Evolutionary conservation across 129 eudicot genomes (phyloP), one percentile per base, ranked within the genome.

Genomic region (Glebionis coronaria): DNA sequence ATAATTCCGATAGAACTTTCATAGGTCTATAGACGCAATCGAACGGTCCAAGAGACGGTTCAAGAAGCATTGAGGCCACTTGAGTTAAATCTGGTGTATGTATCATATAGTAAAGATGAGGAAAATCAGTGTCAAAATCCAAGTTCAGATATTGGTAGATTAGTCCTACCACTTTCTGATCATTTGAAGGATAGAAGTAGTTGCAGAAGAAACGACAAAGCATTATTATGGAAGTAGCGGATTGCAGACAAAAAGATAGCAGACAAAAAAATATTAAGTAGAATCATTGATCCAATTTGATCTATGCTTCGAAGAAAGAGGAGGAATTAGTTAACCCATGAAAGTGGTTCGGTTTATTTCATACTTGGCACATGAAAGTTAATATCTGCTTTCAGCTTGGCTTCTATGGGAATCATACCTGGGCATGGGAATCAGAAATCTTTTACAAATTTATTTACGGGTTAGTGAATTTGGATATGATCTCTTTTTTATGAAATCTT

Each of bases 221-320:
- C 96, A 93, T 50, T 91, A 91, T 62, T 91, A 84, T 79, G 77
- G 77, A 82, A 79, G 81, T 86, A 93, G 74, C 57, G 98, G 98
- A 55, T 65, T 93, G 82, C 98, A 88, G 63, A 81, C 97, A 9
- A 83, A 77, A 63, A 76, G 85, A 76, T 87, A 79, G 31, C 59
- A 18, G 42, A 58, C 35, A n/a, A n/a, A n/a, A n/a, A n/a, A n/a
- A n/a, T 27, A 29, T 2, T 27, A 63, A 52, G 2, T 52, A 29
- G 54, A 38, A 50, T 72, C 44, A 35, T 14, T 52, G 55, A 51
- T 71, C 60, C 40, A 13, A 46, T 52, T 19, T 29, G 35, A 42
- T 69, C 1, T 55, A 40, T 31, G 29, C 44, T 54, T 56, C 44
- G 12, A 70, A 44, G 47, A 70, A 57, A 70, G 47, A 70, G 1